Evolutionary conservation across 1,284 basidiomycete species (phyloP), one percentile per base, ranked within the genome.

Genomic region (Cutaneotrichosporon cavernicola): DNA sequence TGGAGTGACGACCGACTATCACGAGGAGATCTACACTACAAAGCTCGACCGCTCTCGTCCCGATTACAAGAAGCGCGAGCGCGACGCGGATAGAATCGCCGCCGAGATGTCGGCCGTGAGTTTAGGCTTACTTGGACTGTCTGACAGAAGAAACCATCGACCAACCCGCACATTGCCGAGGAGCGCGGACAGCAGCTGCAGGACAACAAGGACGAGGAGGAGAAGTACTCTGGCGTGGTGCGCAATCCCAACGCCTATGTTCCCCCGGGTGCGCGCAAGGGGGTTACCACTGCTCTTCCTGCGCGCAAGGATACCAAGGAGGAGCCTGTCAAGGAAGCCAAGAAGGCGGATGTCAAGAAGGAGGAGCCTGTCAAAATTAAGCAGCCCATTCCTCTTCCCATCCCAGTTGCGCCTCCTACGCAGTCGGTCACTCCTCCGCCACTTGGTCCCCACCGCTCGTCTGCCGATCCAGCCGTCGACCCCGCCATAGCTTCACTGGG

Each of bases 11-110:
- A 92, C 93, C 10, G 87, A 88, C 74, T 99, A 93, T 79, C 89
- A 97, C 73, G 96, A 99, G 81, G 90, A 95, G 65, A 77, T 89
- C 50, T 99, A 99, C 81, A 99, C 97, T 22, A 99, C 96, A 50
- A 93, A 89, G 82, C 85, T 99, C 58, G 92, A 99, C 78, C 87
- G 91, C 69, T 86, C 82, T 65, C 89, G 86, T 30, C 87, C 90
- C 32, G 92, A 95, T 78, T 98, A 87, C 80, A 74, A 74, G 67
- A 91, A 90, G 80, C 86, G 88, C 68, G 96, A 98, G 81, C 86
- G 88, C 68, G 87, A 90, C 75, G 97, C 97, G 6, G 90, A 90
- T 75, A 86, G 86, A 66, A 85, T 98, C 67, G 96, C 96, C 5
- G 89, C 89, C 70, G 94, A 99, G 81, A 99, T 98, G 70, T 84